A percentile compares a stretch with the other conserved stretches of the same genome.
Conservation (phyloP, 2,329 filamentous ascomycete species). For the Cladophialophora carrionii region DNA sequence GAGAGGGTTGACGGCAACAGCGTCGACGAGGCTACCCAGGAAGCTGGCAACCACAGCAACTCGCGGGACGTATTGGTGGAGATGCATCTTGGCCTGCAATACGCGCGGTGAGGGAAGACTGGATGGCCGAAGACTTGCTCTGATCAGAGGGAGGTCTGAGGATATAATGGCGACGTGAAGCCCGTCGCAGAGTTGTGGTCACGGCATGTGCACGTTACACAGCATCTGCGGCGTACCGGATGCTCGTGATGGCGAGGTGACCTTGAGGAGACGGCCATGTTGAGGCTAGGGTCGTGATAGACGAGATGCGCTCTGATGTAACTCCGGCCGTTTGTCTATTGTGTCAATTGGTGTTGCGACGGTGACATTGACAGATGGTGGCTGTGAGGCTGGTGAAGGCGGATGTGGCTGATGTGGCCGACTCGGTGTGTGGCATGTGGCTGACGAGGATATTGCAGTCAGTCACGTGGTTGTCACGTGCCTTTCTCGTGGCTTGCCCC, state of each 20-base stretch:
- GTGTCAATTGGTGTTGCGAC: slow-evolving; percentile 12
- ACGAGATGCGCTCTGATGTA: slow-evolving; percentile 13
- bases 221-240: slow-evolving; percentile 15
- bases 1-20: slow-evolving; percentile 58
- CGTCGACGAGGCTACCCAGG: slow-evolving; percentile 36
- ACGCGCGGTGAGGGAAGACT: not conserved
- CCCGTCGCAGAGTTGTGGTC: slow-evolving; percentile 8
- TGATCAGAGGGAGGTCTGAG: not conserved
- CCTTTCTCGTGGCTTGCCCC: not conserved
- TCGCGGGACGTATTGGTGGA: not conserved
- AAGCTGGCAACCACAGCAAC: slow-evolving; percentile 9
- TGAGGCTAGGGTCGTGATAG: not conserved
- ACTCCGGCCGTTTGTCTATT: slow-evolving; percentile 1
- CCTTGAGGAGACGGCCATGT: not conserved
- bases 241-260: slow-evolving; percentile 10
- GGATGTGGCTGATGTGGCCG: not conserved
- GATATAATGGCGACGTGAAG: slow-evolving; percentile 13
- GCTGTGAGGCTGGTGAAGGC: not conserved
- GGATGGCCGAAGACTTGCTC: not conserved
- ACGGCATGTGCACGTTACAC: slow-evolving; percentile 17
- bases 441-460: not conserved
- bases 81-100: slow-evolving; percentile 14
- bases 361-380: slow-evolving; percentile 16
- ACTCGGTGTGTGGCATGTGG: not conserved
- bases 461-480: not conserved